Evolutionary conservation across 495 filamentous ascomycete species (phyloP).

Genomic region (Lasiosphaeria miniovina): DNA sequence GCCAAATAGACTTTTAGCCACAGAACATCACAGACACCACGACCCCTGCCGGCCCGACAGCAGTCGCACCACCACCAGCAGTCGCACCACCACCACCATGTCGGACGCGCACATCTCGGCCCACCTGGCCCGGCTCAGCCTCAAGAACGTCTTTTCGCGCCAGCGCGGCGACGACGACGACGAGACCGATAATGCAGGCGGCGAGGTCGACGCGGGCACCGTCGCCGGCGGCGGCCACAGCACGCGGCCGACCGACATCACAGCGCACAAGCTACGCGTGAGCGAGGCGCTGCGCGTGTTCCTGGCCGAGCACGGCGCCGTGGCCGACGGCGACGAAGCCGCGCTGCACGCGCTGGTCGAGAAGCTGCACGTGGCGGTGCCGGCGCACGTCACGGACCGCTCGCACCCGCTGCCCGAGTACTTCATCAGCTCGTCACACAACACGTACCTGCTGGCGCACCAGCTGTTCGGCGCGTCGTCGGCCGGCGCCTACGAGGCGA

Average conservation of each 20-base stretch:
- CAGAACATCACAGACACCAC: too few relatives aligned
- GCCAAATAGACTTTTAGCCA: too few relatives aligned
- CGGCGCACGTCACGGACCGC: conserved; percentile 38
- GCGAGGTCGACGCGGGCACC: conserved; percentile 41
- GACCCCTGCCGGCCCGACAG: too few relatives aligned
- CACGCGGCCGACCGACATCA: conserved; percentile 34
- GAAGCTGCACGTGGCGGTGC: conserved; percentile 45
- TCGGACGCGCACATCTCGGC: conserved; percentile 10
- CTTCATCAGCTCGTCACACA: conserved; percentile 74
- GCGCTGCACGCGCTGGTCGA: conserved; percentile 34
- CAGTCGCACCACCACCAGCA: neutral
- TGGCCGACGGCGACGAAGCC: conserved; percentile 35
- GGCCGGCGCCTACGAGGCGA: conserved; percentile 45
- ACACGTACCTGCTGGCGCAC: conserved; percentile 59
- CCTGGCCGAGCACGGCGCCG: conserved; percentile 36
- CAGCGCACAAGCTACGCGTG: conserved; percentile 43
- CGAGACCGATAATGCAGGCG: conserved; percentile 43
- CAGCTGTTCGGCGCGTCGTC: conserved; percentile 50
- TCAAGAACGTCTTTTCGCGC: conserved; percentile 14
- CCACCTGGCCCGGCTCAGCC: conserved; percentile 20
- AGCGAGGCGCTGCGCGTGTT: conserved; percentile 46
- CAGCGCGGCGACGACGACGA: conserved; percentile 37
- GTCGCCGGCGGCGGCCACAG: conserved; percentile 51
- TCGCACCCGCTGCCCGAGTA: conserved; percentile 52
- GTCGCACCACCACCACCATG: neutral